A percentile compares a stretch with the other conserved stretches of the same genome.
Conservation (phyloP, 495 filamentous ascomycete genomes). For the Aspergillus homomorphus region DNA sequence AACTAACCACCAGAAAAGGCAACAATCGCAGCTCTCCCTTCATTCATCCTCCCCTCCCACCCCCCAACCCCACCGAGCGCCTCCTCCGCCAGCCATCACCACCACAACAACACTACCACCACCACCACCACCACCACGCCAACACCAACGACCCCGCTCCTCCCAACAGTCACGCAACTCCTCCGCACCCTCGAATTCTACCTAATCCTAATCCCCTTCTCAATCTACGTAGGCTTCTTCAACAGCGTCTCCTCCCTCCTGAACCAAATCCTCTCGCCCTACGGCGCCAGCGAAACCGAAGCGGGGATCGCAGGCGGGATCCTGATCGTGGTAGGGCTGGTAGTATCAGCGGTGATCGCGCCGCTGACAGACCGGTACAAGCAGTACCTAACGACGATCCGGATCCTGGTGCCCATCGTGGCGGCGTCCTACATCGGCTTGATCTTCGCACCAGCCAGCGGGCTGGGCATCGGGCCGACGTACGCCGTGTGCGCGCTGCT, state of each 20-base stretch:
- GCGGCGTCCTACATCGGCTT: conserved; percentile 70
- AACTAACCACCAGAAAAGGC: conserved; percentile 43
- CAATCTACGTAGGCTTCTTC: conserved; percentile 87
- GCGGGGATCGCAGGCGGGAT: conserved; percentile 87
- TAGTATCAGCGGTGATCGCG: conserved; percentile 67
- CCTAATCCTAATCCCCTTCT: conserved; percentile 72
- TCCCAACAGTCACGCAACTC: conserved; percentile 44
- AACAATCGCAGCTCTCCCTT: conserved; percentile 68
- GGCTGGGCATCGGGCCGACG: conserved; percentile 60
- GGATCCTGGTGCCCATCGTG: conserved; percentile 71
- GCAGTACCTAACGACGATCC: conserved; percentile 70
- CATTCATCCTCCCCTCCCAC: conserved; percentile 76
- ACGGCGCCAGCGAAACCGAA: conserved; percentile 74
- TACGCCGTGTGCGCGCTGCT: conserved; percentile 67
- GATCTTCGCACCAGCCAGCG: conserved; percentile 73
- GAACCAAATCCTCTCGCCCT: conserved; percentile 83
- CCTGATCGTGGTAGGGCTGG: conserved; percentile 84
- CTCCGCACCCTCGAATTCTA: conserved; percentile 65
- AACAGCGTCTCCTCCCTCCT: conserved; percentile 85
- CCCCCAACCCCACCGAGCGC: conserved; percentile 73
- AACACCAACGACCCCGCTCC: conserved; percentile 51
- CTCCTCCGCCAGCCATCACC: conserved; percentile 30
- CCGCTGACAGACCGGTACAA: conserved; percentile 86
- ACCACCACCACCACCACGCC: too few species aligned
- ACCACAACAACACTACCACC: conserved; percentile 11